Evolutionary conservation across 2,329 filamentous ascomycete genomes (phyloP), one percentile per base, ranked within the genome.

Genomic region (Ophiostoma piceae): DNA sequence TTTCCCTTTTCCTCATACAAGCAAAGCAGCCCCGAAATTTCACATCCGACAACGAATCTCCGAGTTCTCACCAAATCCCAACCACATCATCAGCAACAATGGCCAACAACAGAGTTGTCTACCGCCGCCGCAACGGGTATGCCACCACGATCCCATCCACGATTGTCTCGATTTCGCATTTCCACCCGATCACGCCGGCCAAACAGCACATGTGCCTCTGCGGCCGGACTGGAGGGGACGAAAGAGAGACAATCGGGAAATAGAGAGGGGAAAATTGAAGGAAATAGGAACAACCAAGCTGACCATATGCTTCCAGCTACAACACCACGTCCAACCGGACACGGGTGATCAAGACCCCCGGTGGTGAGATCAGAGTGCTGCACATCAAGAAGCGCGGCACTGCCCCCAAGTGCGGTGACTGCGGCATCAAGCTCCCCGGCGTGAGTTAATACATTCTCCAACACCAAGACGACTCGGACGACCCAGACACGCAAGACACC

Each of bases 311-410:
- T 79, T 57, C 32, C 47, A 95, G 92, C 81, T 99, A 98, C 92
- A 98, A 98, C 90, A 98, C 94, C 82, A 87, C 87, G 82, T 96
- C 92, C 83, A 97, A 99, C 91, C 92, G 93, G 84, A 94, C 95
- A 82, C 91, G 95, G 81, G 87, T 96, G 79, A 83, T 97, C 84
- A 95, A 95, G 89, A 99, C 95, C 77, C 95, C 96, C 77, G 96
- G 95, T 83, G 95, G 95, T 82, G 88, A 94, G 82, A 90, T 97
- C 80, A 90, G 95, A 82, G 90, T 97, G 81, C 91, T 98, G 78
- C 94, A 99, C 90, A 94, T 97, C 87, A 98, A 98, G 92, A 99
- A 99, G 92, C 92, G 90, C 83, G 95, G 94, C 78, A 96, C 93
- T 82, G 91, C 94, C 75, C 95, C 95, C 81, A 99, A 99, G 88